phyloP scores from a whole-genome alignment of 768 basidiomycete genomes.

The Phaffia tasmanica region DNA sequence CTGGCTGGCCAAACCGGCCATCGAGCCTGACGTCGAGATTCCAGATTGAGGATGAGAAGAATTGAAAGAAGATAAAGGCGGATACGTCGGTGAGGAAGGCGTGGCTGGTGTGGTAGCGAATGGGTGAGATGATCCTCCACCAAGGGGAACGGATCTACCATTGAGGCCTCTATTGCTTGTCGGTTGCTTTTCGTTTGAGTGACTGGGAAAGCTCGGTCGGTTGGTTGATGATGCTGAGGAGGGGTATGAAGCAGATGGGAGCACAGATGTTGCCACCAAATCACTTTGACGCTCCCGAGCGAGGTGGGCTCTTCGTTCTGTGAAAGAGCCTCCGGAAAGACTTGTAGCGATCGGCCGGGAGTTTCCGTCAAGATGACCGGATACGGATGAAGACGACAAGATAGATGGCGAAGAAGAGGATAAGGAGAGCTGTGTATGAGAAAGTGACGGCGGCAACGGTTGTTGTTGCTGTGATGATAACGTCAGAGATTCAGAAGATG shows the following conservation, averaged over 20 bases:
- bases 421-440: slow-evolving; percentile 32
- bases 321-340: slow-evolving; percentile 23
- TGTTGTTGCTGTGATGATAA: not conserved
- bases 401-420: slow-evolving; percentile 30
- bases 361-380: not conserved
- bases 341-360: not conserved
- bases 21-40: slow-evolving; percentile 16
- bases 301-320: slow-evolving; percentile 15
- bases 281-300: slow-evolving; percentile 11
- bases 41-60: slow-evolving; percentile 11
- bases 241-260: not conserved
- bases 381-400: not conserved
- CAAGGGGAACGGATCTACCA: slow-evolving; percentile 10
- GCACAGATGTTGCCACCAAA: not conserved
- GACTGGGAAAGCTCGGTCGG: too few species aligned
- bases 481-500: not conserved
- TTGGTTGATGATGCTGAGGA: not conserved
- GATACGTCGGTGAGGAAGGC: slow-evolving; percentile 18
- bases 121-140: slow-evolving; percentile 15
- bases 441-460: not conserved
- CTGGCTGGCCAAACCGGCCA: not conserved
- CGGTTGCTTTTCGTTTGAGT: too few species aligned
- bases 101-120: slow-evolving; percentile 21
- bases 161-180: not conserved
- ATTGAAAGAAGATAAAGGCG: slow-evolving; percentile 21